Conservation (phyloP, 495 filamentous ascomycete species). For the Pyrenula aspistea region DNA sequence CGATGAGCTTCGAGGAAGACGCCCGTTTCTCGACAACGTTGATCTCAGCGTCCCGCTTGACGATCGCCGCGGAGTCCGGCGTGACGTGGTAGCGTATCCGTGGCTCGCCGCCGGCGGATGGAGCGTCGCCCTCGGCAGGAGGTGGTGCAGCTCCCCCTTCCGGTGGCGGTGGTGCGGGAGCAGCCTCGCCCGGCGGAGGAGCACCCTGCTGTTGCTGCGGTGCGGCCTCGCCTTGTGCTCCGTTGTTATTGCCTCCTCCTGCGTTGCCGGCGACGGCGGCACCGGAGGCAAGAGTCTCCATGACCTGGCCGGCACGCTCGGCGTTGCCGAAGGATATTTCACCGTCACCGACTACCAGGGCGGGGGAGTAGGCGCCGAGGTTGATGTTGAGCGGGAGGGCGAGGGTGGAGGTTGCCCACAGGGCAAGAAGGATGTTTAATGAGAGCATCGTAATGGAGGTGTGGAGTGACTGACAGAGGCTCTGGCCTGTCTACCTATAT, state of each 20-base stretch:
- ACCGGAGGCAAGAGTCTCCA: not conserved
- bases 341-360: slow-evolving; percentile 46
- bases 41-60: not conserved
- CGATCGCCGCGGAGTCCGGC: not conserved
- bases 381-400: slow-evolving; percentile 48
- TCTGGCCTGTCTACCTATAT: not conserved
- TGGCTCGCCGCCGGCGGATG: not conserved
- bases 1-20: not conserved
- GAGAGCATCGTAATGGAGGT: slow-evolving; percentile 21
- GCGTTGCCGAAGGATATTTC: slow-evolving; percentile 36
- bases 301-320: slow-evolving; percentile 21
- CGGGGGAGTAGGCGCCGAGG: slow-evolving; percentile 45
- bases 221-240: no score
- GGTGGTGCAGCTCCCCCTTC: not conserved
- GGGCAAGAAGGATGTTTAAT: slow-evolving; percentile 26
- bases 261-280: not conserved
- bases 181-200: not conserved
- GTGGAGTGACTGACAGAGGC: not conserved
- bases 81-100: not conserved
- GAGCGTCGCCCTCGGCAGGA: not conserved
- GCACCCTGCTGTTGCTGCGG: not conserved
- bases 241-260: not conserved
- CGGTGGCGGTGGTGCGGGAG: not conserved
- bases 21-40: not conserved
- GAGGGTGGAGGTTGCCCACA: slow-evolving; percentile 18